Evolutionary conservation across 257 asterid genomes (phyloP), one percentile per base, ranked within the genome.

Genomic region (Solanum clarkiae): DNA sequence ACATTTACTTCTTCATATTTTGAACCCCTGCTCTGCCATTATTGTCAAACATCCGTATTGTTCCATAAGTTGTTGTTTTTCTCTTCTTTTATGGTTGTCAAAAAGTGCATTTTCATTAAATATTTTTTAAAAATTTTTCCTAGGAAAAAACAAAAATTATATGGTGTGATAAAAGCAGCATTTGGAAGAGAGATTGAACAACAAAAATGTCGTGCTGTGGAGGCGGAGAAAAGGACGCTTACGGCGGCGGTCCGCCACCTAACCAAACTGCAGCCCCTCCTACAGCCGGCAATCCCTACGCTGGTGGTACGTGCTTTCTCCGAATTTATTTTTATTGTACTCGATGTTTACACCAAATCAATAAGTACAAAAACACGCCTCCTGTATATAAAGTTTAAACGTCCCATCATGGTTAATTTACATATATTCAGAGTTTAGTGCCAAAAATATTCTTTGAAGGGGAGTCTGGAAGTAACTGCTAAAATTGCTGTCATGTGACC

Each of bases 171-270:
- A 26, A 77, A 79, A 74, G 2, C 82, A 10, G 17, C 51, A 80
- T 47, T 70, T 65, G 60, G 86, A 80, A 85, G 81, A 85, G 62
- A 15, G 10, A 80, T 45, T 69, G 26, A 57, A 49, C 14, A 40
- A 89, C 62, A 79, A 24, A 53, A 82, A 95, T 95, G 98, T 84
- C 89, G 88, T 95, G 98, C 84, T 95, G 98, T 84, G 96, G 98
- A 84, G 98, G 97, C 71, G 91, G 90, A 86, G 98, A 95, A 87
- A 97, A 94, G 86, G 98, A 94, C 86, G 79, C 65, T 77, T 65
- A 84, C 84, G 83, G 87, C 44, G 94, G 65, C 40, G 82, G 92
- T 81, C 96, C 93, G 26, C 97, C 95, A 9, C 81, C 95, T 49
- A 93, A 87, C 90, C 94, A 93, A 69, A 88, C 90, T 81, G 57